These are phyloP conservation scores for Protomyces gravidus DNA, from an alignment of 1,139 yeast species.

Conservation along the genomic window DNA sequence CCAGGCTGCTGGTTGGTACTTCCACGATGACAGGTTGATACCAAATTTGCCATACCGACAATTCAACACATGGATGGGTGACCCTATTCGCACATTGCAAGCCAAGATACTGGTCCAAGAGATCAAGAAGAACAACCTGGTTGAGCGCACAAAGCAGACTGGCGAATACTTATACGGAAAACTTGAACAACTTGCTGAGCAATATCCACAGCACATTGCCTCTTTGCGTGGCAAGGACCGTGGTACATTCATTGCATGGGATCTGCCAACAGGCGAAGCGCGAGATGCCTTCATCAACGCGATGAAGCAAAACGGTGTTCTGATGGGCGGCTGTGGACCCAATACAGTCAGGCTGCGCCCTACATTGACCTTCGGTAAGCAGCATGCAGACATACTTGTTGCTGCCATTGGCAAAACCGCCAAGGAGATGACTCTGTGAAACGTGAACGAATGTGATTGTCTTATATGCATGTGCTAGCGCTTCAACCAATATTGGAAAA, in stretches of 20 bases:
- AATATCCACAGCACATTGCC: slow-evolving; percentile 49
- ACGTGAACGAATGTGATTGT: neutral
- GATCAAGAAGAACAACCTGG: slow-evolving; percentile 56
- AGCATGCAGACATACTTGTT: slow-evolving; percentile 66
- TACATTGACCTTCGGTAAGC: slow-evolving; percentile 64
- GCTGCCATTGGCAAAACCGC: slow-evolving; percentile 38
- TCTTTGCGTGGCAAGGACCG: slow-evolving; percentile 69
- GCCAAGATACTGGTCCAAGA: slow-evolving; percentile 68
- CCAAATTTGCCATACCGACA: slow-evolving; percentile 72
- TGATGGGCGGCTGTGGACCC: slow-evolving; percentile 78
- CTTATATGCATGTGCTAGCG: neutral
- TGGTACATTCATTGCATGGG: slow-evolving; percentile 80
- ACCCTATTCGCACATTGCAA: slow-evolving; percentile 70
- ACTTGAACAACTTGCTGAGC: slow-evolving; percentile 50
- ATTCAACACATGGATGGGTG: slow-evolving; percentile 91
- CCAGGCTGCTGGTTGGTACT: slow-evolving; percentile 82
- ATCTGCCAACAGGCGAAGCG: slow-evolving; percentile 50
- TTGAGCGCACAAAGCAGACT: slow-evolving; percentile 52
- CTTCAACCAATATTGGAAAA: slow-evolving; percentile 13
- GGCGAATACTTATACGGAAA: slow-evolving; percentile 60
- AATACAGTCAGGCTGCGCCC: slow-evolving; percentile 73
- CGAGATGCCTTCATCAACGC: slow-evolving; percentile 58
- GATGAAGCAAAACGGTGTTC: slow-evolving; percentile 60
- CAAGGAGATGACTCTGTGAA: neutral
- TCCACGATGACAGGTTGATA: slow-evolving; percentile 62